A percentile compares a stretch with the other conserved stretches of the same genome.
Evolutionary conservation across 1,284 basidiomycete species (phyloP).

Genomic region (Ganoderma multipileum): DNA sequence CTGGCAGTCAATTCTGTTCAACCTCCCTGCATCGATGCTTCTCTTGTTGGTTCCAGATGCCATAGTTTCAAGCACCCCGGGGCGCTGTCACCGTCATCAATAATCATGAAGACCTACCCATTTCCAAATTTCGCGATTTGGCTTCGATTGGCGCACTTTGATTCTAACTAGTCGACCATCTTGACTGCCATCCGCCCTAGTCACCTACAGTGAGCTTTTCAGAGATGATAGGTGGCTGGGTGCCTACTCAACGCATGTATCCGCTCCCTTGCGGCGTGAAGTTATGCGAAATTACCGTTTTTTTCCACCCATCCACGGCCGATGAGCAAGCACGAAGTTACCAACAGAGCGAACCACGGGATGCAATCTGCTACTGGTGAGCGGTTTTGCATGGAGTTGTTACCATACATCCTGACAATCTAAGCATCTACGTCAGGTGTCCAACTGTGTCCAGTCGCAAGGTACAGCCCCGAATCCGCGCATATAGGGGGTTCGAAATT

Average conservation of each 20-base stretch:
- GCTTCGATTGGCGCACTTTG: neutral
- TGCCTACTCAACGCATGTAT: too few species aligned
- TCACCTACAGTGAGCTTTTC: neutral
- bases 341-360: neutral
- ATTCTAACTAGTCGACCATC: neutral
- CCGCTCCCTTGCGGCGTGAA: too few species aligned
- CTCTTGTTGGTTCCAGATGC: neutral
- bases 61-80: neutral
- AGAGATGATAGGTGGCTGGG: neutral
- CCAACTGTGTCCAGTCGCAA: neutral
- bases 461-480: neutral
- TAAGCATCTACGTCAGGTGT: neutral
- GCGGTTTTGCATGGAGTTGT: neutral
- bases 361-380: neutral
- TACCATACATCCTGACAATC: neutral
- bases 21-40: too few species aligned
- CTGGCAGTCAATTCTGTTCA: too few species aligned
- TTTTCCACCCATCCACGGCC: neutral
- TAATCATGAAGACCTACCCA: neutral
- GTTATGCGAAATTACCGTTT: neutral
- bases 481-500: neutral
- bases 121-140: too few species aligned
- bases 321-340: neutral
- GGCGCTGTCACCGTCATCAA: too few species aligned
- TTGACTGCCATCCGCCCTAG: neutral